Percentiles rank a stretch among this genome's conserved stretches.
Conservation (phyloP, 2,329 filamentous ascomycete genomes). For the Phialophora verrucosa region DNA sequence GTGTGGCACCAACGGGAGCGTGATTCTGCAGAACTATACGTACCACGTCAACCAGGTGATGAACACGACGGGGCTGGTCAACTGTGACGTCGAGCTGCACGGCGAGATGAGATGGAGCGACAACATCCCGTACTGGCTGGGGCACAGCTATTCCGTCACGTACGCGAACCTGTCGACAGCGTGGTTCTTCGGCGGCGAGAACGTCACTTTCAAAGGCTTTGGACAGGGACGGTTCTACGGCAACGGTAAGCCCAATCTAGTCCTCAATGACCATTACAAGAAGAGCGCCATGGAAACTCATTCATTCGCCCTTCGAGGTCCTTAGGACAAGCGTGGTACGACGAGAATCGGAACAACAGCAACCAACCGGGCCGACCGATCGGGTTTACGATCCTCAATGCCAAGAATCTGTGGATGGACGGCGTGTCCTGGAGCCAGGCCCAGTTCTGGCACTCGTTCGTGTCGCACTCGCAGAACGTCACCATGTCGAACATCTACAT, state of each 20-base stretch:
- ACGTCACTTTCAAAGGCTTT: slow-evolving; percentile 69
- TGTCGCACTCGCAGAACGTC: slow-evolving; percentile 69
- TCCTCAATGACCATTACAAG: neutral
- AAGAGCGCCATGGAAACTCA: neutral
- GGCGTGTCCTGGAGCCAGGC: slow-evolving; percentile 67
- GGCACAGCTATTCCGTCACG: slow-evolving; percentile 65
- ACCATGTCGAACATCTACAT: slow-evolving; percentile 69
- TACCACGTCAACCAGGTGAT: slow-evolving; percentile 29
- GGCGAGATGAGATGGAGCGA: slow-evolving; percentile 68
- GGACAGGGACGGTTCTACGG: slow-evolving; percentile 66
- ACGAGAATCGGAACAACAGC: slow-evolving; percentile 28
- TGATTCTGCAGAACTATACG: slow-evolving; percentile 62
- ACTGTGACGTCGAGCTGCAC: slow-evolving; percentile 56
- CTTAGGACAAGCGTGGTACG: slow-evolving; percentile 59
- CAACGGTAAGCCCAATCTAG: slow-evolving; percentile 49
- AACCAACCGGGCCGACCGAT: slow-evolving; percentile 27
- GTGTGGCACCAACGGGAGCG: slow-evolving; percentile 68
- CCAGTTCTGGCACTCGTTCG: slow-evolving; percentile 67
- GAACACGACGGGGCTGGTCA: slow-evolving; percentile 29
- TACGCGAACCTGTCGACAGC: slow-evolving; percentile 72
- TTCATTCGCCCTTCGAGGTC: neutral
- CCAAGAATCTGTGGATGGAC: slow-evolving; percentile 29
- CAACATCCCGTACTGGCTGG: slow-evolving; percentile 72
- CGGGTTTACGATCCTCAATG: slow-evolving; percentile 25
- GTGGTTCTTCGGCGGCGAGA: slow-evolving; percentile 69